Evolutionary conservation across 1,139 yeast species (phyloP), one percentile per base, ranked within the genome.

Genomic region (Pichia sp.): DNA sequence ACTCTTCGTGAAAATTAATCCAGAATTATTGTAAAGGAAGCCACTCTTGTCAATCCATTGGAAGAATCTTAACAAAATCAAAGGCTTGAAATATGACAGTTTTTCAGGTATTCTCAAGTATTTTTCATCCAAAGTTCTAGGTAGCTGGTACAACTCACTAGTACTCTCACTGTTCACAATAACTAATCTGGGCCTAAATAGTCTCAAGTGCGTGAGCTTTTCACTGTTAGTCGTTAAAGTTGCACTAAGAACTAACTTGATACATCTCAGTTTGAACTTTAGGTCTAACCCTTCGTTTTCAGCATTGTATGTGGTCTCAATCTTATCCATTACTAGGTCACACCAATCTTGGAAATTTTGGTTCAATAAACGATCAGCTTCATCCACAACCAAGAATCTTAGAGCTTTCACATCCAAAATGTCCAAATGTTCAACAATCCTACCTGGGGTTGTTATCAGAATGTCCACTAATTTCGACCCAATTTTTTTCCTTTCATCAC

Each of bases 311-410:
- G 73, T 64, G 8, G 58, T 59, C 43, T 80, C 80, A 36, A 85
- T 68, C 36, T 77, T 76, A 3, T 72, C 61, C 55, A 86, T 78
- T 13, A 93, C 72, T 1, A 83, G 76, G 51, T 79, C 79, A 60
- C 92, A 83, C 99, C 99, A 93, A 67, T 90, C 90, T 70, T 93
- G 98, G 70, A 90, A 93, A 34, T 89, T 82, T 68, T 93, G 98
- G 67, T 90, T 90, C 60, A 93, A 77, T 55, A 93, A 74, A 57
- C 97, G 76, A 73, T 93, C 99, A 1, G 98, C 99, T 71, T 93
- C 99, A 72, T 93, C 99, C 45, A 93, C 81, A 3, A 93, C 88
- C 62, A 95, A 74, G 68, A 79, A 90, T 60, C 81, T 76, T 57
- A 93, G 73, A 56, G 78, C 73, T 26, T 72, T 69, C 55, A 90